Evolutionary conservation across 1,284 basidiomycete genomes (phyloP).

Genomic region (Pascua sp.): DNA sequence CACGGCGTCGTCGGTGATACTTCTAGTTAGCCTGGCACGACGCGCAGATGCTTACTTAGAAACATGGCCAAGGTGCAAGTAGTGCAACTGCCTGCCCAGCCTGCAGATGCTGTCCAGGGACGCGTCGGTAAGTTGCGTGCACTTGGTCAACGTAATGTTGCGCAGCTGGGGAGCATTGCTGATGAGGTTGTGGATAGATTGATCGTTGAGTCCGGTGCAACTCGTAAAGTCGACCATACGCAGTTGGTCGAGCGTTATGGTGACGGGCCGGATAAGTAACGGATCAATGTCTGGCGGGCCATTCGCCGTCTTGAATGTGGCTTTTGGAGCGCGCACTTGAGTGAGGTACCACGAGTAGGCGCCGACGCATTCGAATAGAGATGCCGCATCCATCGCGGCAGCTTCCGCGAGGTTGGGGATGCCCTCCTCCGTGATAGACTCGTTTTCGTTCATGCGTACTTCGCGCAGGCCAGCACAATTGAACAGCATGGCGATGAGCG

Average conservation of each 20-base stretch:
- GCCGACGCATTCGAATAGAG: conserved; percentile 6
- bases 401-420: conserved; percentile 69
- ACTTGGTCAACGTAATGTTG: conserved; percentile 90
- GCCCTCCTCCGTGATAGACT: conserved; percentile 72
- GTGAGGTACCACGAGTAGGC: conserved; percentile 18
- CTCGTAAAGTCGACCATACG: conserved; percentile 87
- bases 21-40: conserved; percentile 35
- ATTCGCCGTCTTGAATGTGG: not conserved
- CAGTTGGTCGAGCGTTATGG: conserved; percentile 64
- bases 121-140: conserved; percentile 76
- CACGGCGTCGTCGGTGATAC: conserved; percentile 87
- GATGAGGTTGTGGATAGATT: conserved; percentile 84
- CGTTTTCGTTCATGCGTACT: conserved; percentile 78
- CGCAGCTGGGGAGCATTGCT: conserved; percentile 84
- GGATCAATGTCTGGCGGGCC: not conserved
- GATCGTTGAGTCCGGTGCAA: conserved; percentile 77
- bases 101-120: conserved; percentile 79
- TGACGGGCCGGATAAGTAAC: conserved; percentile 22
- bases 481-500: conserved; percentile 80
- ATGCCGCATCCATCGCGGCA: conserved; percentile 15
- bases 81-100: conserved; percentile 88
- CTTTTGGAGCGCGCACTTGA: conserved; percentile 4
- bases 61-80: conserved; percentile 92
- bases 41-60: conserved; percentile 49
- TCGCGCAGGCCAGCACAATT: conserved; percentile 81